phyloP scores from a whole-genome alignment of 352 stramenopile genomes.

The Phytophthora crassamura region DNA sequence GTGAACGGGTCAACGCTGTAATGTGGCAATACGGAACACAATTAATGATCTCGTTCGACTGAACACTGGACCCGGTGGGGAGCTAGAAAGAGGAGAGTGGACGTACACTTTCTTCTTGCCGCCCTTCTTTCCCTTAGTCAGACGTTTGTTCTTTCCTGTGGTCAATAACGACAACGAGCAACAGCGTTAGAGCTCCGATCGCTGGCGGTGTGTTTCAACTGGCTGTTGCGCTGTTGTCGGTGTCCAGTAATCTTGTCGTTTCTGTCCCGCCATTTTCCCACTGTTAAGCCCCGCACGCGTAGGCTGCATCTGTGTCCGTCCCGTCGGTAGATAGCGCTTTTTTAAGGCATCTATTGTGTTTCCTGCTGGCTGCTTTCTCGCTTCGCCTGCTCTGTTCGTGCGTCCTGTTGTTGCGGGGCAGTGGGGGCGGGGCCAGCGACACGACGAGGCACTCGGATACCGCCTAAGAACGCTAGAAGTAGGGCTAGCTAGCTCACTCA shows the following conservation, averaged over 20 bases:
- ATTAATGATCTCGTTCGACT: constrained; percentile 16
- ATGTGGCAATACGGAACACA: constrained; percentile 11
- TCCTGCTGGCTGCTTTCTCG: constrained; percentile 29
- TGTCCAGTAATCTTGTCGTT: neutral
- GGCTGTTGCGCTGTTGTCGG: too few species aligned
- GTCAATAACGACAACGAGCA: constrained; percentile 12
- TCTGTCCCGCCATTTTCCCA: neutral
- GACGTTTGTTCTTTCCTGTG: constrained; percentile 91
- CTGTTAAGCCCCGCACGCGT: neutral
- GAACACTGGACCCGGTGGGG: too few species aligned
- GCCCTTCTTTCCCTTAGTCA: constrained; percentile 93
- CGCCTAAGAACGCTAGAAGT: too few species aligned
- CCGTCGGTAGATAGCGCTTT: constrained; percentile 4
- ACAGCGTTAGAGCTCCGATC: constrained; percentile 29
- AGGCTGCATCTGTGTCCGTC: constrained; percentile 1
- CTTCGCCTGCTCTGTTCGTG: constrained; percentile 28
- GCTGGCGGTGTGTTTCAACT: neutral
- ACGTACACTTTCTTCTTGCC: constrained; percentile 94
- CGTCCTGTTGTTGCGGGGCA: constrained; percentile 4
- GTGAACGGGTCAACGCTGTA: constrained; percentile 97
- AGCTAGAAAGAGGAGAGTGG: neutral
- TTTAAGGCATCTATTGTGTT: constrained; percentile 15
- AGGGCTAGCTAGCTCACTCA: constrained; percentile 41
- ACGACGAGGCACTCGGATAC: constrained; percentile 11
- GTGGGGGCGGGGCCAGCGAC: constrained; percentile 7